Base-by-base conservation (phyloP, 2,329 filamentous ascomycete genomes). In the Cryphonectria nitschkei region DNA sequence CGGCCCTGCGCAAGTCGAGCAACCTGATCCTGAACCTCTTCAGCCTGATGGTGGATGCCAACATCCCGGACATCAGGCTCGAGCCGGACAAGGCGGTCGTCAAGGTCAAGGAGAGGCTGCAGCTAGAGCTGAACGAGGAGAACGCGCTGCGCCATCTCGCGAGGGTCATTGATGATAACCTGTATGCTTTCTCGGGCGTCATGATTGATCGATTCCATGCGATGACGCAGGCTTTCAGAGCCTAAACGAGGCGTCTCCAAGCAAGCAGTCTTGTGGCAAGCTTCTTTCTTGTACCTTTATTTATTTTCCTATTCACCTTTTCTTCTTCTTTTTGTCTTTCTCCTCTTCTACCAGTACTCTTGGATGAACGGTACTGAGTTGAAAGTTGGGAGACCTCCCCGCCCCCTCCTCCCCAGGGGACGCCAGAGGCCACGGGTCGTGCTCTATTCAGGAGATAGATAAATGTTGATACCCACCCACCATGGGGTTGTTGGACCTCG, bases 151-250 rank as follows among this genome's bases (percentile, higher is more conserved):
- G 93, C 66, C 90, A 95, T 79, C 92, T 98, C 79, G 95, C 97
- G 76, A 89, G 92, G 73, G 87, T 98, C 71, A 97, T 99, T 78
- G 93, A 96, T 76, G 94, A 97, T 79, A 95, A 93, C 73, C 87
- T 96, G 73, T 95, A 93, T 80, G 94, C 94, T 63, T 90, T 97
- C 76, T 95, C 97, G 75, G 94, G 95, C 0, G 93, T 97, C 4
- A 92, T 98, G 54, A 98, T 99, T 83, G 96, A 99, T 83, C 91
- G 94, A 76, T 84, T 98, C 75, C 96, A 99, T 83, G 94, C 95
- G 76, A 90, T 97, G 83, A 93, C 97, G 73, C 96, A 99, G 84
- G 92, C 93, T 68, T 95, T 95, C 84, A 88, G 93, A 79, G 91
- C 91, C n/a, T 93, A 83, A 73, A 32, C 6, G 54, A 32, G 16